Base-by-base conservation (phyloP, 495 filamentous ascomycete species). In the Aspergillus wentii region DNA sequence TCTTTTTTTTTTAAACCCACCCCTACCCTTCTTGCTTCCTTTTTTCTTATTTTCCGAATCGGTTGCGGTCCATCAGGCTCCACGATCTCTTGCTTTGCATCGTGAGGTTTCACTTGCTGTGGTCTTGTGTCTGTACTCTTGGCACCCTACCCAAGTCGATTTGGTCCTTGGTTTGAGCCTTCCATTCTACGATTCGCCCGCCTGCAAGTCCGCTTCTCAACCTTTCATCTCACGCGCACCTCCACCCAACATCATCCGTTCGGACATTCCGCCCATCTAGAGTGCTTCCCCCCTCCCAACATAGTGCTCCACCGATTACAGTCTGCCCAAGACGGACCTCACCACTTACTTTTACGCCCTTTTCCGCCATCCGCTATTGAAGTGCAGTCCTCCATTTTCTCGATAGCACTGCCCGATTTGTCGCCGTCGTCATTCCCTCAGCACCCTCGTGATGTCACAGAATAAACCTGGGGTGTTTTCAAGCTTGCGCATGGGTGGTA, bases 401-500 rank as follows among this genome's bases (percentile, higher is more conserved):
- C 55, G 47, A 59, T 61, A 62, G 48, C 43, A 48, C 48, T 46
- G 36, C 42, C 46, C 41, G 39, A 44, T 30, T 43, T 43, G 30
- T 29, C 41, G 38, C 41, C 41, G 31, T 37, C 49, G 26, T 36
- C 41, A 32, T 36, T 47, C 41, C 39, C 50, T 46, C 34, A 40
- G 38, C 43, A 43, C 44, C 25, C 51, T 50, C 60, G 56, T 61
- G 50, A 86, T 87, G 83, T 83, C 79, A 69, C 78, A 82, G 56
- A 86, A 77, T 66, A 72, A 84, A 64, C 80, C 85, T 47, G 74
- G 80, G 65, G 74, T 82, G 52, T 86, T 88, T 64, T 77, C 79
- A 45, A 80, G 74, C 53, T 67, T 90, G 68, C 77, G 85, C 63
- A 88, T 89, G 83, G 85, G 85, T 66, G 85, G 85, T 87, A 70